Evolutionary conservation across 2,329 filamentous ascomycete genomes (phyloP).

Genomic region (Aureobasidium leucospermi): DNA sequence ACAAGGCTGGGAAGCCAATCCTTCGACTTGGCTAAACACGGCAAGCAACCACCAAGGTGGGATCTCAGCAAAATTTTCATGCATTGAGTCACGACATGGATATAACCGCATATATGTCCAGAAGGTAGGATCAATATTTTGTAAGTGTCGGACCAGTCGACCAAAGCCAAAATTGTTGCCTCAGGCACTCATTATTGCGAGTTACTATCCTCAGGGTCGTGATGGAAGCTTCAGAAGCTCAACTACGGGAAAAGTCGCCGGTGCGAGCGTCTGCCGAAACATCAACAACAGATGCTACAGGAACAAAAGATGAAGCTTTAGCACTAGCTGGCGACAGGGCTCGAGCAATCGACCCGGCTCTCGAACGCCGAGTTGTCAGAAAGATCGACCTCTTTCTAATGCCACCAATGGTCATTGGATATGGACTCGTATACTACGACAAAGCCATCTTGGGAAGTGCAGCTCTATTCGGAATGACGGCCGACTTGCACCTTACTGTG

Average conservation of each 20-base stretch:
- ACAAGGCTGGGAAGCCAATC: no score
- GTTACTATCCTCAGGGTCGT: no score
- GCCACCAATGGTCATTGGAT: constrained; percentile 56
- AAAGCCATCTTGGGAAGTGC: constrained; percentile 70
- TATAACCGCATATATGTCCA: no score
- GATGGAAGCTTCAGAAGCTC: background rate
- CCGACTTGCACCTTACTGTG: constrained; percentile 55
- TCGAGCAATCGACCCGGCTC: constrained; percentile 46
- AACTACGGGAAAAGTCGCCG: background rate
- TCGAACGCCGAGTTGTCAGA: constrained; percentile 51
- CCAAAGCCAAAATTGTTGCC: no score
- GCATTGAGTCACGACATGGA: no score
- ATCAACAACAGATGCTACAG: background rate
- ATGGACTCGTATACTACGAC: constrained; percentile 62
- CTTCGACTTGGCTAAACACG: no score
- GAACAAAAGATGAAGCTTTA: constrained; percentile 49
- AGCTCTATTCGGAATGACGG: constrained; percentile 68
- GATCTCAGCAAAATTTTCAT: no score
- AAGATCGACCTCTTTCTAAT: constrained; percentile 64
- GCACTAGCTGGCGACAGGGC: constrained; percentile 53
- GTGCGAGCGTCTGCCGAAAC: background rate
- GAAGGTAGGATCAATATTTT: no score
- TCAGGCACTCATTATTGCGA: no score
- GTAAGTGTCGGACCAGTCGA: no score
- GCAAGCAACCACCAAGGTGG: no score